These are phyloP conservation scores for Hypoxylon sp. DNA, from an alignment of 2,329 filamentous ascomycete genomes.

Conservation along the genomic window DNA sequence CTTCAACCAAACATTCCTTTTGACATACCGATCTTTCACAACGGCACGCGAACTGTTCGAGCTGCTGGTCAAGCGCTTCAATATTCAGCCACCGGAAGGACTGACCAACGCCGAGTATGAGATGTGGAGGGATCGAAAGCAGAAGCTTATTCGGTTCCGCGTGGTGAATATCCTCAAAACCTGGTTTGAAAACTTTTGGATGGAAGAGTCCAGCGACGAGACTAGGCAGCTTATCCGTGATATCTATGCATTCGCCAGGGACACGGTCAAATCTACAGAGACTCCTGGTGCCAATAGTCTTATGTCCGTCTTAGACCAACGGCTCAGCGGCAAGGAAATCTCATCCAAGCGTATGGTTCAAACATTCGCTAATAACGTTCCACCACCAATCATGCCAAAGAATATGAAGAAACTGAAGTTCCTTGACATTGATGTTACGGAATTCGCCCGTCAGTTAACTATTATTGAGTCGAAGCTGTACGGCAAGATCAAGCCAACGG, in stretches of 20 bases:
- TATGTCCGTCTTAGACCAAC: constrained; percentile 88
- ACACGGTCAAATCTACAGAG: constrained; percentile 92
- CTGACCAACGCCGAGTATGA: constrained; percentile 82
- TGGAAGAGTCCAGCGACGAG: constrained; percentile 90
- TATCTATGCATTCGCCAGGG: constrained; percentile 90
- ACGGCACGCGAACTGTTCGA: constrained; percentile 91
- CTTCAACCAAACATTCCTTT: constrained; percentile 97
- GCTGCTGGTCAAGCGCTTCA: constrained; percentile 90
- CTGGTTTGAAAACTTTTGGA: constrained; percentile 99
- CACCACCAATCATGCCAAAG: constrained; percentile 92
- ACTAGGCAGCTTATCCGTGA: constrained; percentile 87
- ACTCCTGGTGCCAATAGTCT: constrained; percentile 88
- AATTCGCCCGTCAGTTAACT: constrained; percentile 97
- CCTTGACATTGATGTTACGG: constrained; percentile 92
- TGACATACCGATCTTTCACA: constrained; percentile 97
- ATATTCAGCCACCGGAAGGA: constrained; percentile 89
- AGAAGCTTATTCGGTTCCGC: constrained; percentile 94
- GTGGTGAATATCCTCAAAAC: constrained; percentile 98
- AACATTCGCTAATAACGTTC: constrained; percentile 84
- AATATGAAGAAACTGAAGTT: constrained; percentile 99
- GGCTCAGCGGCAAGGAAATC: constrained; percentile 87
- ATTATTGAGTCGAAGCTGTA: constrained; percentile 97
- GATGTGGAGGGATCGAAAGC: constrained; percentile 91
- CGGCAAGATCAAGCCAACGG: constrained; percentile 93
- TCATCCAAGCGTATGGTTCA: constrained; percentile 87